Percentiles rank a stretch among this genome's conserved stretches.
Evolutionary conservation across 129 eudicot genomes (phyloP).

Genomic region (carrot (Daucus carota)): DH1_v3.0 NC_030385.2:43213001-43213500

Average conservation of each 20-base stretch:
- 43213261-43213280: conserved; percentile 31
- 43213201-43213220: background rate
- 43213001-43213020: background rate
- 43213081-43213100: background rate
- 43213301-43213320: conserved; percentile 29
- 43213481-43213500: conserved; percentile 36
- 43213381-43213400: background rate
- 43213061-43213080: background rate
- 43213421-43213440: background rate
- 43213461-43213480: conserved; percentile 31
- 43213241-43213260: conserved; percentile 19
- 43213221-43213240: background rate
- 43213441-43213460: background rate
- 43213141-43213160: background rate
- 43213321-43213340: conserved; percentile 42
- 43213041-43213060: background rate
- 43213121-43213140: background rate
- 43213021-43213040: background rate
- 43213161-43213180: background rate
- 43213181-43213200: background rate
- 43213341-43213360: conserved; percentile 73
- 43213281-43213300: conserved; percentile 22
- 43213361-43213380: background rate
- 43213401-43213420: background rate
- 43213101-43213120: background rate